Percentiles rank a stretch among this genome's conserved stretches.
These are phyloP conservation scores for Oryza nivara DNA, from an alignment of 176 grass and related monocot species.

Conservation along the genomic window DNA sequence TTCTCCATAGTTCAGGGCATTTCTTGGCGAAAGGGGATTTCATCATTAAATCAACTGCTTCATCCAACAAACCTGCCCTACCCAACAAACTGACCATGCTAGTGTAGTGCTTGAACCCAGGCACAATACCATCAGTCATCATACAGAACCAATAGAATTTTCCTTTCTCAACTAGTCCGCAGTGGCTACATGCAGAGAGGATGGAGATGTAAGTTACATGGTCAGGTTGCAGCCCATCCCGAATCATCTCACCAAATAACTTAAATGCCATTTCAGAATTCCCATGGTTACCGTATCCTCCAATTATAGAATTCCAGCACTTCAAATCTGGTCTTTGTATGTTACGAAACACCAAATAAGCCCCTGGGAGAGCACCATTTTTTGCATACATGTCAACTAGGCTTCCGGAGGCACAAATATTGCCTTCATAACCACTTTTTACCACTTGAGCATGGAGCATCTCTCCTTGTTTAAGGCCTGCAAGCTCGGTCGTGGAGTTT, in stretches of 20 bases:
- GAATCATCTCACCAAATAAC: slow-evolving; percentile 77
- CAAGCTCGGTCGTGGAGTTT: slow-evolving; percentile 62
- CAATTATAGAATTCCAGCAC: slow-evolving; percentile 95
- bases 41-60: slow-evolving; percentile 67
- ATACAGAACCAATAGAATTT: slow-evolving; percentile 92
- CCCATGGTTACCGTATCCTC: slow-evolving; percentile 72
- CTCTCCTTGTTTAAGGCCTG: slow-evolving; percentile 76
- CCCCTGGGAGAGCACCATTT: slow-evolving; percentile 63
- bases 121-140: slow-evolving; percentile 67
- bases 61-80: slow-evolving; percentile 65
- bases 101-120: slow-evolving; percentile 80
- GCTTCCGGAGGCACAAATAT: slow-evolving; percentile 79
- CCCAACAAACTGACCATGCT: slow-evolving; percentile 90
- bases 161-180: slow-evolving; percentile 67
- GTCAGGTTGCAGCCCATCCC: slow-evolving; percentile 61
- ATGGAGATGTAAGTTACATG: slow-evolving; percentile 87
- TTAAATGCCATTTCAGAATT: slow-evolving; percentile 75
- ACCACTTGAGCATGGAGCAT: slow-evolving; percentile 74
- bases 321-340: slow-evolving; percentile 71
- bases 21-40: slow-evolving; percentile 64
- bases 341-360: slow-evolving; percentile 55
- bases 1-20: slow-evolving; percentile 78
- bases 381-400: slow-evolving; percentile 89
- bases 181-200: slow-evolving; percentile 82
- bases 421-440: slow-evolving; percentile 68